Conservation (phyloP, 305 asterid genomes). For the Fraxinus paxiana region DNA sequence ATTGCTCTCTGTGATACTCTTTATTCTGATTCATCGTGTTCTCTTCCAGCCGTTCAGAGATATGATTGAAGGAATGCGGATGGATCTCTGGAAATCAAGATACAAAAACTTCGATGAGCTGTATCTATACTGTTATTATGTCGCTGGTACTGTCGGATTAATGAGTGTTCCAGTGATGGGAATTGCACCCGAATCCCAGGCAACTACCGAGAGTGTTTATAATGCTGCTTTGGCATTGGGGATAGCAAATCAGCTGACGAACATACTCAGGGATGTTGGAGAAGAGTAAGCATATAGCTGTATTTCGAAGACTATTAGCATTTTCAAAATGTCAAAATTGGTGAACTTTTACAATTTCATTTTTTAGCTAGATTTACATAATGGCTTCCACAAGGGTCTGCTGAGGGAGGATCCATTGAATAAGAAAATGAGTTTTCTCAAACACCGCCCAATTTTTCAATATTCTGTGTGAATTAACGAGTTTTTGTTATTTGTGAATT, state of each 20-base stretch:
- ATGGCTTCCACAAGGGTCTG: neutral
- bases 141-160: slow-evolving; percentile 92
- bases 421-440: neutral
- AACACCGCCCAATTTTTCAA: neutral
- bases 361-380: neutral
- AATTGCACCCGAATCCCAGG: slow-evolving; percentile 79
- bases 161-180: slow-evolving; percentile 98
- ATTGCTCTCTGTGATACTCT: neutral
- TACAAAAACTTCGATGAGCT: slow-evolving; percentile 81
- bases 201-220: slow-evolving; percentile 75
- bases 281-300: slow-evolving; percentile 70
- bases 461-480: neutral
- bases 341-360: neutral
- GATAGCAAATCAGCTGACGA: slow-evolving; percentile 83
- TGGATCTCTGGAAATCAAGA: slow-evolving; percentile 83
- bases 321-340: neutral
- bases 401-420: neutral
- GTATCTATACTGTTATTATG: slow-evolving; percentile 83
- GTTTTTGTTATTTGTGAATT: neutral
- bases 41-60: slow-evolving; percentile 81
- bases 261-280: slow-evolving; percentile 91
- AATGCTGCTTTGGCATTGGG: slow-evolving; percentile 79
- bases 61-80: slow-evolving; percentile 96
- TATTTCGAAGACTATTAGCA: neutral
- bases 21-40: neutral